Percentiles rank a stretch among this genome's conserved stretches.
Evolutionary conservation across 176 grass and related monocot genomes (phyloP).

Genomic region (Bonia amplexicaulis): DNA sequence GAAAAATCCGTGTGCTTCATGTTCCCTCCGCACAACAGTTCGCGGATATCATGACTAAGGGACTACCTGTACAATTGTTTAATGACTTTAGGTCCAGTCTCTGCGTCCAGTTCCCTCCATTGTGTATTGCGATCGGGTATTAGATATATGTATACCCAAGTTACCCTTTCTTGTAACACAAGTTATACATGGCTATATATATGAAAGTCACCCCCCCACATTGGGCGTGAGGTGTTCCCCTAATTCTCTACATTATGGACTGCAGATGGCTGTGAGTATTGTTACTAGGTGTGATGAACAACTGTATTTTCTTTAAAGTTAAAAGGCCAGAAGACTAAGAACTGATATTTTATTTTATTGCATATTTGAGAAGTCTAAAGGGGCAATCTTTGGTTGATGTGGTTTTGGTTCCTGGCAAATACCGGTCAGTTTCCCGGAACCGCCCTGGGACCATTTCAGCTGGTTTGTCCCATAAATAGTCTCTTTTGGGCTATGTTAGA

Average conservation of each 20-base stretch:
- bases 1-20: no score
- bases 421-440: neutral
- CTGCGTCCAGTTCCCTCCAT: no score
- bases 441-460: neutral
- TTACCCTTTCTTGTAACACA: no score
- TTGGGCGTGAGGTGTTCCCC: no score
- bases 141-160: no score
- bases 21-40: no score
- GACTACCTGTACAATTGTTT: no score
- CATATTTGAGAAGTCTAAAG: neutral
- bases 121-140: no score
- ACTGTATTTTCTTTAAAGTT: neutral
- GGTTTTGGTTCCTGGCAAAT: neutral
- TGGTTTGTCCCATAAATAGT: neutral
- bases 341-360: neutral
- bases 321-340: neutral
- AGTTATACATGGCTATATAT: no score
- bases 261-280: constrained; percentile 88
- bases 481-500: neutral
- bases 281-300: neutral
- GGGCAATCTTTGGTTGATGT: neutral
- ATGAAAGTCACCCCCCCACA: no score
- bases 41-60: no score
- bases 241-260: constrained; percentile 41
- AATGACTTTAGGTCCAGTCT: no score